These are phyloP conservation scores for Flaveria robusta DNA, from an alignment of 129 eudicot genomes.

Conservation along the genomic window DNA sequence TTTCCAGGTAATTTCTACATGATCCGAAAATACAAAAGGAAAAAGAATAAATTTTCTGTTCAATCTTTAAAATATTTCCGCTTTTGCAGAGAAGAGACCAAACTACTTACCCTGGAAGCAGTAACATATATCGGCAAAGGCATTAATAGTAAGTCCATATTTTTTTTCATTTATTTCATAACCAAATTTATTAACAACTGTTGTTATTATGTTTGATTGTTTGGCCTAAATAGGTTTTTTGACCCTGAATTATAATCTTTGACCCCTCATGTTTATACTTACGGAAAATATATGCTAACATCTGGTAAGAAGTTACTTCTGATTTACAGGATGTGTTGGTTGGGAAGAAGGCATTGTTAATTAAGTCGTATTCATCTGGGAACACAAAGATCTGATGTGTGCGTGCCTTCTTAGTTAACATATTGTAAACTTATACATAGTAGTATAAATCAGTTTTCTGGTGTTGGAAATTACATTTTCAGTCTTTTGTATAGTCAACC, in stretches of 20 bases:
- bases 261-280: background rate
- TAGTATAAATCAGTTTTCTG: background rate
- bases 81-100: constrained; percentile 48
- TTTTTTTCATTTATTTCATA: background rate
- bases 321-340: constrained; percentile 13
- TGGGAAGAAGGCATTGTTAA: constrained; percentile 12
- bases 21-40: background rate
- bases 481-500: constrained; percentile 11
- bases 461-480: constrained; percentile 12
- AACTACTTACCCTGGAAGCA: constrained; percentile 45
- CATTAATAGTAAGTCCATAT: constrained; percentile 42
- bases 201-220: background rate
- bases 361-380: background rate
- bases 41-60: background rate
- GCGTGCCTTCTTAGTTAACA: constrained; percentile 11
- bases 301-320: background rate
- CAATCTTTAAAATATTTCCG: background rate
- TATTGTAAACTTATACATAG: background rate
- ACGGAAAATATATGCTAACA: background rate
- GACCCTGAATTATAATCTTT: background rate
- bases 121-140: constrained; percentile 29
- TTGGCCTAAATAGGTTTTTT: background rate
- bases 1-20: constrained; percentile 42
- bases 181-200: background rate
- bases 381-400: background rate